A percentile compares a stretch with the other conserved stretches of the same genome.
phyloP scores from a whole-genome alignment of 2,329 filamentous ascomycete species.

The Diaporthe amygdali region DNA sequence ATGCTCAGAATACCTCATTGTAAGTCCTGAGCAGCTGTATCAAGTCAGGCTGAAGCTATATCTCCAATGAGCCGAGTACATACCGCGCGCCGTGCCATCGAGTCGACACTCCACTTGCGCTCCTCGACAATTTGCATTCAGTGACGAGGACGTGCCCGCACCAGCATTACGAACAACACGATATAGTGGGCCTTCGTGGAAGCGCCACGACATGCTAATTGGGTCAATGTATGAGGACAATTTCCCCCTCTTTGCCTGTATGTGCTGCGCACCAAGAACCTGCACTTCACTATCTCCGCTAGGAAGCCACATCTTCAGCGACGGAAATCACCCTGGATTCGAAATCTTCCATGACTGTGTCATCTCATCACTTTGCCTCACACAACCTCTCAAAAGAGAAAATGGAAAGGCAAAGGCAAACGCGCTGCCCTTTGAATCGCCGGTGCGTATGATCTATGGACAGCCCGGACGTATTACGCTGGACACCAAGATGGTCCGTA shows the following conservation, averaged over 20 bases:
- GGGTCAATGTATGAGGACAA: neutral
- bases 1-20: neutral
- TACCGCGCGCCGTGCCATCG: neutral
- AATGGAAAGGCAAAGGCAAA: neutral
- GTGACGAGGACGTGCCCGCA: neutral
- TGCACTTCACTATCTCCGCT: neutral
- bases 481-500: neutral
- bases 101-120: neutral
- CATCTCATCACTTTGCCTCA: neutral
- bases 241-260: neutral
- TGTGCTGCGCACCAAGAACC: neutral
- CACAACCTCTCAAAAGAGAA: neutral
- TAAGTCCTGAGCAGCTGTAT: neutral
- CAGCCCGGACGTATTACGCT: neutral
- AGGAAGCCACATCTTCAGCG: neutral
- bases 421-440: too few relatives aligned
- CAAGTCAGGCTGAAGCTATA: neutral
- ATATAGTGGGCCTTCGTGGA: neutral
- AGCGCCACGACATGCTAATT: neutral
- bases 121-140: slow-evolving; percentile 5
- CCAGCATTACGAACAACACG: neutral
- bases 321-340: neutral
- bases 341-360: too few relatives aligned
- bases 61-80: neutral
- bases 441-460: neutral